phyloP scores from a whole-genome alignment of 192 early-diverging fungal genomes.

The Mortierella antarctica region DNA sequence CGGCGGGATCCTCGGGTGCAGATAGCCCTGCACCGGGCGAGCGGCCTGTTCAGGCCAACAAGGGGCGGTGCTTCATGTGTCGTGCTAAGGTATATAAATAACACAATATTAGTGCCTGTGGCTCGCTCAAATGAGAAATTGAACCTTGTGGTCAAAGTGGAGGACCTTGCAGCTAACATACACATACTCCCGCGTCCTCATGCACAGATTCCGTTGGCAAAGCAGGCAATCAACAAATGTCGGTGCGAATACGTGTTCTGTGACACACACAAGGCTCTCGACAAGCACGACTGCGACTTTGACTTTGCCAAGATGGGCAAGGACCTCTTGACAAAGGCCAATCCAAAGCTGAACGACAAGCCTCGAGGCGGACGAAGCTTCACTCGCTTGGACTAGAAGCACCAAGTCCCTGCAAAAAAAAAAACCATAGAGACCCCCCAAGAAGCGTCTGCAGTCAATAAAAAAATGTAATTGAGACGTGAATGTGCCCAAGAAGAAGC shows the following conservation, averaged over 20 bases:
- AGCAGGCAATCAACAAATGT: constrained; percentile 83
- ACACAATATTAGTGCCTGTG: not conserved
- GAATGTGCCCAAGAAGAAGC: too few species aligned
- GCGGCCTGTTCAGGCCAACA: constrained; percentile 69
- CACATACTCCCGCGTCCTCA: too few species aligned
- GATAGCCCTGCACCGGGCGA: constrained; percentile 56
- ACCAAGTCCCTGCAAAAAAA: not conserved
- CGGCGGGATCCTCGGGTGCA: constrained; percentile 16
- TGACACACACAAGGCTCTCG: constrained; percentile 75
- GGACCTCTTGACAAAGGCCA: constrained; percentile 75
- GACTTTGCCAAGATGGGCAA: constrained; percentile 78
- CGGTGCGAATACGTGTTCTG: constrained; percentile 82
- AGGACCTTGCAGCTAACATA: too few species aligned
- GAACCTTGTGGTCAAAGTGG: too few species aligned
- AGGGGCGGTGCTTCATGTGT: constrained; percentile 78
- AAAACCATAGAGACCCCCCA: not conserved
- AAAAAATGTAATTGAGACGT: constrained; percentile 1
- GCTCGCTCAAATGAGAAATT: not conserved
- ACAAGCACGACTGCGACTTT: constrained; percentile 82
- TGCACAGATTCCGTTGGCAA: constrained; percentile 71
- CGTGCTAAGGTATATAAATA: constrained; percentile 58
- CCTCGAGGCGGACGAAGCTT: constrained; percentile 83
- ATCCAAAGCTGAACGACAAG: constrained; percentile 79
- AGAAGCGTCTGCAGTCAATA: not conserved
- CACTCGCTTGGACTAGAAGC: constrained; percentile 65